Base-by-base conservation (phyloP, 805 yeast genomes). In the Yarrowia divulgata region DNA sequence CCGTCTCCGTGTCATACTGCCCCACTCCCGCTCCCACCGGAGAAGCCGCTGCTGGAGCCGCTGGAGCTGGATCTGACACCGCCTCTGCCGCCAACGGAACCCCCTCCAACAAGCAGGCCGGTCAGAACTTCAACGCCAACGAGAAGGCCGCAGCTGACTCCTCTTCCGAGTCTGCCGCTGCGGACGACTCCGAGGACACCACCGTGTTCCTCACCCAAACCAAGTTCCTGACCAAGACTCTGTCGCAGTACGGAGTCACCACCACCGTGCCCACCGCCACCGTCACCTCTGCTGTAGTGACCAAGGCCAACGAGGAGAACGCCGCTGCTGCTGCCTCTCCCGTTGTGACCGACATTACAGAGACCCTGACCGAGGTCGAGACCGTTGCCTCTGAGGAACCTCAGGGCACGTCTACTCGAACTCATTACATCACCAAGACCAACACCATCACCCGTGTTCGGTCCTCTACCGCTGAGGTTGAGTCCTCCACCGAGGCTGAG, bases 151-250 rank as follows among this genome's bases (percentile, higher is more conserved):
- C 39, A 1, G 23, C 6, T 9, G 46, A 14, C 9, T 40, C 45
- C 32, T 35, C 32, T 12, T 29, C 45, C 23, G 39, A 23, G 9
- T 19, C 50, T 14, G 10, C 55, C 18, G 19, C 67, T 13, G 50
- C 50, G 12, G 70, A 49, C 18, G 66, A 60, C 6, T 14, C 13
- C 29, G 29, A 23, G 16, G 40, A 60, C 34, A 43, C 69, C 18
- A 50, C 58, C 42, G 63, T 71, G 46, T 35, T 40, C 46, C 58
- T 45, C n/a, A 43, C 67, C 35, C 67, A 58, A 34, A 45, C 66
- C 55, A 43, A 48, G 39, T 48, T 58, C 60, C 19, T 55, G 16
- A 57, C 39, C 69, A 69, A 67, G 55, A 67, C 69, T 4, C 66
- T 67, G 34, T 57, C 63, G 3, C 48, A 40, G 48, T 40, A 40